Evolutionary conservation across 345 rosid genomes (phyloP), one percentile per base, ranked within the genome.

Genomic region (Acer campestre): DNA sequence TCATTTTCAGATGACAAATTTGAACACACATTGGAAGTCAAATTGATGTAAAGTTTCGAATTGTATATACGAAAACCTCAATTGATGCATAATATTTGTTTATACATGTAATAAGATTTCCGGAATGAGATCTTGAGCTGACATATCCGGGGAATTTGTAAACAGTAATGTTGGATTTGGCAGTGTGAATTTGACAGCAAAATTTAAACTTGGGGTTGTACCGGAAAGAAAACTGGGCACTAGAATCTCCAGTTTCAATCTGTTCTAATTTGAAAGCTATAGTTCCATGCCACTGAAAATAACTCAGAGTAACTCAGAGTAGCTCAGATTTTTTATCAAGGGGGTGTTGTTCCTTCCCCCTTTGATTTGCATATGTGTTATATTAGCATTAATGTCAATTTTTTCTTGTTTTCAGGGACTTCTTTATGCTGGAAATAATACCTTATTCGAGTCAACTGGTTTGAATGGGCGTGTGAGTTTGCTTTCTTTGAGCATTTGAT

Each of bases 361-460:
- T 11, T 44, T 22, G 35, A 58, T 5, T 64, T 1, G 6, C 11
- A 38, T 58, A 18, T 9, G 3, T 44, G 63, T 8, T 29, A 10
- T 23, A 65, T 4, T 59, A 11, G 44, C 27, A 18, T 58, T 59
- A 59, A 8, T 13, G 13, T 55, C 29, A 7, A 0, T 46, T 69
- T 9, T 77, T 75, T 61, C 61, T 76, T 71, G 49, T 9, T 81
- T 80, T 65, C 89, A 96, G 99, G 99, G 99, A 11, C 97, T 96
- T 75, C 86, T 96, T 65, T 96, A 89, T 80, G 88, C 82, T 0
- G 98, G 86, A 77, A 86, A 94, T 69, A 94, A 89, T 75, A 86
- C 87, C 16, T 69, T 96, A 16, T 92, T 68, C n/a, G 99, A 96
- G 88, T 96, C 99, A 10, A 92, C 98, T 61, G 99, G 99, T 58